Base-by-base conservation (phyloP, 2,329 filamentous ascomycete genomes). In the Clarireedia homoeocarpa region DNA sequence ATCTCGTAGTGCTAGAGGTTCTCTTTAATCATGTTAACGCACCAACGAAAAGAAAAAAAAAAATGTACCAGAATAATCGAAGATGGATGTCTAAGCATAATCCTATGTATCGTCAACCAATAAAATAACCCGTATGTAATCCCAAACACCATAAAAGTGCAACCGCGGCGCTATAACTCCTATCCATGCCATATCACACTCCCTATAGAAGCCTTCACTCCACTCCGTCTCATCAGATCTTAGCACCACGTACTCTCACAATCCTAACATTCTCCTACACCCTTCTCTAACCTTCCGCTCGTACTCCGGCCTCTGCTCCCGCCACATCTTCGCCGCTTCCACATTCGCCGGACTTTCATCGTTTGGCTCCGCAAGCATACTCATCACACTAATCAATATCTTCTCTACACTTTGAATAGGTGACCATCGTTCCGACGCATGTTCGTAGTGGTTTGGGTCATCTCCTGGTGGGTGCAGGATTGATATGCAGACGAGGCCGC, bases 371-470 rank as follows among this genome's bases (percentile, higher is more conserved):
- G 91, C 91, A 47, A 97, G 82, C 91, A 97, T 97, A 73, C 90
- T 96, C 87, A 97, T 97, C 59, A 97, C 92, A 48, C 85, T 91
- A 57, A 97, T 91, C 64, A 97, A 78, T 64, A 97, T 97, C 78
- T 96, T 97, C 75, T 97, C 94, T 63, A 96, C 92, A 58, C 88
- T 94, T 75, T 97, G 94, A 61, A 97, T 96, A 12, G 92, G 92
- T 27, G 88, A 92, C 92, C 92, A 97, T 61, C 92, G 85, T 76
- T 97, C 94, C 1, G 88, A 91, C 6, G 94, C 92, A 66, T 92
- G 89, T 73, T 97, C 92, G 79, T 97, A 97, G 77, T 96, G 91
- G 75, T 96, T 96, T 54, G 94, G 94, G 73, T 97, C 92, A 74
- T 97, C 92, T 67, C 94, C 92, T 2, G 92, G 92, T 3, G 92